These are phyloP conservation scores for Hortaea sp. DNA, from an alignment of 2,329 filamentous ascomycete genomes.

Conservation along the genomic window DNA sequence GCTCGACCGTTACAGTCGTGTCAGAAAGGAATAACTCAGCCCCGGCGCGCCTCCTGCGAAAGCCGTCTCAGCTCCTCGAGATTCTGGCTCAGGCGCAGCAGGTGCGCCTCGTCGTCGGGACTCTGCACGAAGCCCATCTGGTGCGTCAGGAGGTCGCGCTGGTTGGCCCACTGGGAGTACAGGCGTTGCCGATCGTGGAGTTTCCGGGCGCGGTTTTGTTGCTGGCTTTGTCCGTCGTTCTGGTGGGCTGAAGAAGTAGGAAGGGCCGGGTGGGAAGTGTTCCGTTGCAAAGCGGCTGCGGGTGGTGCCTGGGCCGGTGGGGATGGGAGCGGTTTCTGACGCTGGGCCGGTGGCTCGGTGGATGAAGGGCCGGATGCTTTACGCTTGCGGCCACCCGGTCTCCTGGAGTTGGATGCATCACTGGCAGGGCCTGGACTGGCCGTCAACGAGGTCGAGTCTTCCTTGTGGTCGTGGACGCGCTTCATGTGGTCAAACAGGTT, in stretches of 20 bases:
- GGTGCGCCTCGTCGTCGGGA: constrained; percentile 15
- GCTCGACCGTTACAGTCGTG: too few relatives aligned
- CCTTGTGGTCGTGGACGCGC: constrained; percentile 64
- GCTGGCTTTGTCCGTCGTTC: neutral
- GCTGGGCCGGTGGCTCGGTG: constrained; percentile 13
- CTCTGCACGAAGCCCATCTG: constrained; percentile 16
- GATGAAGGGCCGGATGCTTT: constrained; percentile 13
- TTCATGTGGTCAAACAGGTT: constrained; percentile 97
- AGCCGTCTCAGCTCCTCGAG: constrained; percentile 17
- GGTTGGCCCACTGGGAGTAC: constrained; percentile 18
- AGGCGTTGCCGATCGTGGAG: constrained; percentile 4
- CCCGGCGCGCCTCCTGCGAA: constrained; percentile 16
- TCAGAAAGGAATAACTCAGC: constrained; percentile 10
- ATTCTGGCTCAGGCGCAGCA: constrained; percentile 16
- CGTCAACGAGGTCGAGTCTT: constrained; percentile 4
- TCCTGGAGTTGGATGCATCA: constrained; percentile 3
- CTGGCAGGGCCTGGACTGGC: constrained; percentile 4
- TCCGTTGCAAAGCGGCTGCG: neutral
- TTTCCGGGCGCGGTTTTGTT: neutral
- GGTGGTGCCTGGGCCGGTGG: neutral
- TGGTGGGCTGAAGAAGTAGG: neutral
- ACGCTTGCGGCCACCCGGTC: constrained; percentile 17
- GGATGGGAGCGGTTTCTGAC: neutral
- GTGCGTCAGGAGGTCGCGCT: constrained; percentile 14
- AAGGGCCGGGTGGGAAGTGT: neutral